Evolutionary conservation across 2,329 filamentous ascomycete genomes (phyloP), one percentile per base, ranked within the genome.

Genomic region (Corinectria fuckeliana): DNA sequence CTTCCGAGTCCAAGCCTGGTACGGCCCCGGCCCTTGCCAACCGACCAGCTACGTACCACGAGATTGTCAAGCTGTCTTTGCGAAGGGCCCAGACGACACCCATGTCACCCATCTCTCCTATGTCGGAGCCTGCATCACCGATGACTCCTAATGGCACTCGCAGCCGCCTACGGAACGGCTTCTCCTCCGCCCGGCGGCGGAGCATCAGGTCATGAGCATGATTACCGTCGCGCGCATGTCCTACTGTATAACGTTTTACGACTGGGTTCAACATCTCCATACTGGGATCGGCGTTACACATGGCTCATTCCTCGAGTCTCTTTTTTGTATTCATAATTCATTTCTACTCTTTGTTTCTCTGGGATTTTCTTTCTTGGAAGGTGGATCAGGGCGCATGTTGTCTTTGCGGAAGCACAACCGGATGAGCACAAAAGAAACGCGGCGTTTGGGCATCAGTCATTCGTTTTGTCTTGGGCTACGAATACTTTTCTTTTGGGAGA

Each of bases 41-140:
- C 70, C 30, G 64, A 62, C 25, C 81, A n/a, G 67, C 77, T 26
- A 82, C 76, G 6, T 83, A 83, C 70, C 78, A 80, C 45, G 80
- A 84, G 39, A 80, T 83, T 49, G 71, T 83, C 41, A 74, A 69
- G 63, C 71, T 75, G 0, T 76, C 80, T 34, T 78, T 78, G 69
- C 80, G 78, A 69, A 81, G 66, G 47, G 66, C 66, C 51, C 68
- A 72, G 28, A 66, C 64, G 25, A 61, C 68, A 10, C 65, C 66
- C 51, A 64, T 66, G 61, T 71, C 69, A 45, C 71, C 70, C 45
- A 72, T 63, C 60, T 71, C 68, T 25, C 67, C 68, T 14, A 69
- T 71, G 65, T 71, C 55, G 39, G 71, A 57, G 54, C 69, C 64
- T 13, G 62, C 60, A 59, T 63, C 69, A 28, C 69, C 69, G 26